Percentiles rank a stretch among this genome's conserved stretches.
Conservation (phyloP, 1,284 basidiomycete species). For the Irpex sp. region DNA sequence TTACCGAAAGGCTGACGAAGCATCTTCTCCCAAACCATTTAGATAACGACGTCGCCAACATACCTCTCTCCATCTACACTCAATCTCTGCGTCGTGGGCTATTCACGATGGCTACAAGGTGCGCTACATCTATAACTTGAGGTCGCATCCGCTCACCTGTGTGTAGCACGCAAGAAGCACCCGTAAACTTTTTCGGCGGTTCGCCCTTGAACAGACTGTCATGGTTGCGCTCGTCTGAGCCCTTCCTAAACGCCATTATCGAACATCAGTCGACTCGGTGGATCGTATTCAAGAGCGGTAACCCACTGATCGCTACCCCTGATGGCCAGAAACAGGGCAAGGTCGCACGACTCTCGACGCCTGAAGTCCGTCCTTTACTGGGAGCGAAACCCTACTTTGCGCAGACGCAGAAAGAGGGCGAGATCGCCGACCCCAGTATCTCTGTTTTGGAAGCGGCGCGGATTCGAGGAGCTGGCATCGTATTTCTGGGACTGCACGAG, state of each 20-base stretch:
- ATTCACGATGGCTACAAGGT: not conserved
- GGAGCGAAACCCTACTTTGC: constrained; percentile 58
- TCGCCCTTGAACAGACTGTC: constrained; percentile 84
- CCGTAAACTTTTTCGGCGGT: constrained; percentile 68
- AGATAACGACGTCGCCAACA: not conserved
- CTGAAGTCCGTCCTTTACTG: constrained; percentile 45
- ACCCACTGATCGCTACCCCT: constrained; percentile 48
- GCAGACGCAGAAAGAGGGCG: constrained; percentile 55
- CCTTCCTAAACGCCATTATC: constrained; percentile 70
- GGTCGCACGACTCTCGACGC: constrained; percentile 53
- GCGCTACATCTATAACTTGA: no score
- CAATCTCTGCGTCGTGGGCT: not conserved
- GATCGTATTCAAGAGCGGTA: constrained; percentile 69
- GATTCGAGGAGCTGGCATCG: constrained; percentile 50
- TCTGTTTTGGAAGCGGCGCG: constrained; percentile 61
- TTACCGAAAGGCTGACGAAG: constrained; percentile 12
- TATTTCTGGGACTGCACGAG: constrained; percentile 84
- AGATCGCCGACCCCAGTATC: constrained; percentile 36
- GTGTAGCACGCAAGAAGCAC: no score
- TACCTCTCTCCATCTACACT: not conserved
- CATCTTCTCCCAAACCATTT: not conserved
- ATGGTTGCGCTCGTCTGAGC: constrained; percentile 74
- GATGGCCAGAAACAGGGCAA: constrained; percentile 20
- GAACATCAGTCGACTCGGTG: constrained; percentile 60
- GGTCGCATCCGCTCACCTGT: no score